phyloP scores from a whole-genome alignment of 1,139 yeast genomes.

The Pichia sp. region DNA sequence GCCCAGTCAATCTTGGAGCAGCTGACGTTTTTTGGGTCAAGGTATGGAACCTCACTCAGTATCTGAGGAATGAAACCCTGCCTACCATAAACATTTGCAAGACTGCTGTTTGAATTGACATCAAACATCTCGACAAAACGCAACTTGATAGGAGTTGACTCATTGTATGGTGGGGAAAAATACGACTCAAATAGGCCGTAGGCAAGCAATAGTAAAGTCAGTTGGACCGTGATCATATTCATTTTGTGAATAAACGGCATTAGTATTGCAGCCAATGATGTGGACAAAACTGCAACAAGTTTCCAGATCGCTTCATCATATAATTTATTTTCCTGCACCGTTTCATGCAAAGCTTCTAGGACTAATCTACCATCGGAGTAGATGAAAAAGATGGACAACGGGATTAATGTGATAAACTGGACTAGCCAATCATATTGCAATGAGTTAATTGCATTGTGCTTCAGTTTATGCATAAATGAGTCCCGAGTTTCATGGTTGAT shows the following conservation, averaged over 20 bases:
- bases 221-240: constrained; percentile 44
- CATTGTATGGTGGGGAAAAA: constrained; percentile 50
- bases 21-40: constrained; percentile 33
- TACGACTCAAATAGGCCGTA: constrained; percentile 30
- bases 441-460: constrained; percentile 36
- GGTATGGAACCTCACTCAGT: constrained; percentile 59
- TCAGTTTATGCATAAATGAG: constrained; percentile 25
- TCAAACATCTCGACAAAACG: constrained; percentile 60
- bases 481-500: constrained; percentile 27
- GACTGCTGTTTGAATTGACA: constrained; percentile 26
- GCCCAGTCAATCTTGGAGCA: constrained; percentile 36
- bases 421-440: constrained; percentile 75
- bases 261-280: constrained; percentile 50
- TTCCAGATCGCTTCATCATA: constrained; percentile 48
- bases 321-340: constrained; percentile 58
- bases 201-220: constrained; percentile 38
- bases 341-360: constrained; percentile 62
- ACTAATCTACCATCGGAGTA: constrained; percentile 50
- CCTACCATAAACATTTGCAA: constrained; percentile 50
- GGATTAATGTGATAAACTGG: constrained; percentile 65
- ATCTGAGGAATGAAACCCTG: constrained; percentile 41
- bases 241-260: constrained; percentile 71
- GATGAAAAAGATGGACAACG: constrained; percentile 53
- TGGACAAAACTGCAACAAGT: constrained; percentile 37
- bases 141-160: constrained; percentile 60